These are phyloP conservation scores for Pneumocystis sp. DNA, from an alignment of 1,139 yeast species.

Conservation along the genomic window DNA sequence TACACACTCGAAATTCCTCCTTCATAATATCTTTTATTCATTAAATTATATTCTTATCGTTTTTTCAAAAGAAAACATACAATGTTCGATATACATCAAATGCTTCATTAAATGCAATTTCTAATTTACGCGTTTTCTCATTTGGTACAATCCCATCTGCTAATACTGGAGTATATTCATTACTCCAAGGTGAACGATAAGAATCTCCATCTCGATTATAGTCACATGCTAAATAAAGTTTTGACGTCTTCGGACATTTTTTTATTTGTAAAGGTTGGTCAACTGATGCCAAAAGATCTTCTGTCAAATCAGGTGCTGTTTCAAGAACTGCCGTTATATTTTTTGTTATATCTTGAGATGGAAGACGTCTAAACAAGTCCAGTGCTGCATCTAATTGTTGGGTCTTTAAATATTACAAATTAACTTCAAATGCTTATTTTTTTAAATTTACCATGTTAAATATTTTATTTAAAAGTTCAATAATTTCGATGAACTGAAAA, in stretches of 20 bases:
- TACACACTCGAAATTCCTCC: constrained; percentile 87
- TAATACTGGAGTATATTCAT: constrained; percentile 55
- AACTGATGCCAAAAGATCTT: constrained; percentile 70
- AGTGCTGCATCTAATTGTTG: constrained; percentile 75
- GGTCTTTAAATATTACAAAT: constrained; percentile 22
- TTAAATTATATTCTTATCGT: not conserved
- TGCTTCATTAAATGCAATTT: constrained; percentile 70
- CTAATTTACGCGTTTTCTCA: constrained; percentile 51
- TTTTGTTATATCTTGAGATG: constrained; percentile 51
- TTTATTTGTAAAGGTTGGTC: constrained; percentile 64
- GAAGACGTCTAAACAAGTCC: constrained; percentile 70
- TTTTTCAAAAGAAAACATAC: constrained; percentile 6
- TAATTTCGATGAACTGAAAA: not conserved
- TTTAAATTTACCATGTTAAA: not conserved
- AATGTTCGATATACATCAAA: constrained; percentile 85
- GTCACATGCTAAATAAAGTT: constrained; percentile 72
- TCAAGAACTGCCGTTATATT: constrained; percentile 60
- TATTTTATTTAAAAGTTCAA: not conserved
- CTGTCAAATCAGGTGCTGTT: constrained; percentile 69
- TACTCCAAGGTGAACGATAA: constrained; percentile 83
- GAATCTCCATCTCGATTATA: constrained; percentile 92
- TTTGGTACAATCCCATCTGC: constrained; percentile 63
- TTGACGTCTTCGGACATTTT: constrained; percentile 45
- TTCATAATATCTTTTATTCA: constrained; percentile 48
- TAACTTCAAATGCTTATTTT: not conserved